Base-by-base conservation (phyloP, 768 basidiomycete genomes). In the Amanita thiersii region DNA sequence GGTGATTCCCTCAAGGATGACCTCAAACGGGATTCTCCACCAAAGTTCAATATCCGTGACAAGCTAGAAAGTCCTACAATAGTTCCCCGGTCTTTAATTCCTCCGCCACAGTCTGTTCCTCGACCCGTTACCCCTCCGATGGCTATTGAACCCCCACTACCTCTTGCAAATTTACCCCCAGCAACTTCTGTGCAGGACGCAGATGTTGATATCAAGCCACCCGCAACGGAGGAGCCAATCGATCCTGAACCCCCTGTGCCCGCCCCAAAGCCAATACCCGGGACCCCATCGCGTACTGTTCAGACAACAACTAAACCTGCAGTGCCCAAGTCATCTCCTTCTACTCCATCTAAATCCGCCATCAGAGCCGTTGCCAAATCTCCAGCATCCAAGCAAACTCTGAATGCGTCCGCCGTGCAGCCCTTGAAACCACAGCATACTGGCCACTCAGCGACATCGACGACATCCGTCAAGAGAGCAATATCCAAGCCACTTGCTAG, bases 21-120 rank as follows among this genome's bases (percentile, higher is more conserved):
- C 52, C 54, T 62, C 28, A 81, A 75, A 54, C 73, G 76, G 32
- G 87, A 88, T 68, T 86, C 84, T 84, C 83, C 86, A 5, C 86
- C 79, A 26, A 69, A 66, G 52, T 58, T 66, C 14, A 14, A 36
- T n/a, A 7, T 28, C 26, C 7, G n/a, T 20, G 30, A 32, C 34
- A 35, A 43, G 3, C 34, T 43, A 15, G 42, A 43, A 17, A 20
- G 33, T 19, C 57, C 35, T 52, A 61, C 12, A 52, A 59, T 47
- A 38, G 65, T 32, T 59, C 68, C 39, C 61, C 72, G 36, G 35
- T 53, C 61, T 18, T 60, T 64, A 17, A 58, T 55, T 49, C 44
- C 51, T 32, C 56, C 51, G 47, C 58, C 64, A 49, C 52, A 61
- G 30, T 61, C 59, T 40, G 48, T 55, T 14, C 42, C 42, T 20